Percentiles rank a stretch among this genome's conserved stretches.
Conservation (phyloP, 805 yeast genomes). For the Pichia rugopelliculosa region DNA sequence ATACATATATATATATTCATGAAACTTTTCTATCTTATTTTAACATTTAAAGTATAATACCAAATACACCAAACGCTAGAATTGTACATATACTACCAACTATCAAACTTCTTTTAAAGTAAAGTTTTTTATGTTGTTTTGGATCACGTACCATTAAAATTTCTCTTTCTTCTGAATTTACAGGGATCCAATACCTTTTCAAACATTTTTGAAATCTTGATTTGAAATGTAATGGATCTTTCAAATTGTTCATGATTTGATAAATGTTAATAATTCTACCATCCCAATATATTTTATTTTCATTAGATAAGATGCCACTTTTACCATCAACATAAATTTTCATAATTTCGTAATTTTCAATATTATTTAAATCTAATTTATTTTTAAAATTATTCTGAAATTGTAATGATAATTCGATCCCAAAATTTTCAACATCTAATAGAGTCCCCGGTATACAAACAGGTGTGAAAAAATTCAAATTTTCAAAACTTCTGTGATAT, state of each 20-base stretch:
- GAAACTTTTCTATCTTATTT: not conserved
- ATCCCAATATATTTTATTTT: not conserved
- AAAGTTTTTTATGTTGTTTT: not conserved
- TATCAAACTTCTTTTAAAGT: not conserved
- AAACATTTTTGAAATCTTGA: constrained; percentile 37
- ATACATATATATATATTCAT: too few relatives aligned
- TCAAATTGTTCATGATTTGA: constrained; percentile 23
- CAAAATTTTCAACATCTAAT: constrained; percentile 16
- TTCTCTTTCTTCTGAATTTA: constrained; percentile 40
- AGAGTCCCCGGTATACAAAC: constrained; percentile 28
- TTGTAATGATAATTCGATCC: not conserved
- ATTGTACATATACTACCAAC: not conserved
- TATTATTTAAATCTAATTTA: not conserved
- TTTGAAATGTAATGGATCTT: constrained; percentile 31
- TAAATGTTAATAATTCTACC: constrained; percentile 11
- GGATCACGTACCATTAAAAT: constrained; percentile 34
- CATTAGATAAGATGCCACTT: not conserved
- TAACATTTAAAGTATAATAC: not conserved
- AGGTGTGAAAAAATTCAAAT: constrained; percentile 41
- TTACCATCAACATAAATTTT: constrained; percentile 5
- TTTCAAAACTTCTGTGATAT: constrained; percentile 34
- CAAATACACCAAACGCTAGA: not conserved
- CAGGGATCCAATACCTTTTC: constrained; percentile 42
- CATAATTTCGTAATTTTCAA: not conserved
- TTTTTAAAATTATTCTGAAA: not conserved